Percentiles rank a stretch among this genome's conserved stretches.
These are phyloP conservation scores for Gastrolobium villosum DNA, from an alignment of 306 rosid species.

Conservation along the genomic window DNA sequence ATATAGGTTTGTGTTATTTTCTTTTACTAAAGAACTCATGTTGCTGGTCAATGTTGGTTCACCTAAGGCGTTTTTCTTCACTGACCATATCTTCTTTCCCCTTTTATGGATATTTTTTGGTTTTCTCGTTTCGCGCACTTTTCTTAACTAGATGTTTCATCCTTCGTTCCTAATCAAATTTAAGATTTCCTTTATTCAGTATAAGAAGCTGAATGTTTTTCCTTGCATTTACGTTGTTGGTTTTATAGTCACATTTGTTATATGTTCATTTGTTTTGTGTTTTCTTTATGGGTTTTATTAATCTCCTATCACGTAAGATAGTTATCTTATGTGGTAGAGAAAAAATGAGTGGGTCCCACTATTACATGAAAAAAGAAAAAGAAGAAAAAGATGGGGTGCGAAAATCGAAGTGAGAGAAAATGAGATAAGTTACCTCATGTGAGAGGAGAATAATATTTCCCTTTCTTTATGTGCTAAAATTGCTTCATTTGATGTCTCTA, in stretches of 20 bases:
- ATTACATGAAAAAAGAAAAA: no score
- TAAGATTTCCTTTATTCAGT: conserved; percentile 9
- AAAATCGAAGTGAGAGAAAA: no score
- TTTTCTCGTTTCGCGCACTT: conserved; percentile 25
- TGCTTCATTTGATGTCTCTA: conserved; percentile 57
- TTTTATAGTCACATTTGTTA: conserved; percentile 35
- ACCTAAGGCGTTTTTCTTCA: conserved; percentile 2
- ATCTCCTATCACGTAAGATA: no score
- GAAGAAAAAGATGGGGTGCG: no score
- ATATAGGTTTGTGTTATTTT: conserved; percentile 11
- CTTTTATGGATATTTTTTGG: conserved; percentile 1
- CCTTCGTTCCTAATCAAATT: conserved; percentile 36
- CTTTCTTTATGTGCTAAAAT: conserved; percentile 18
- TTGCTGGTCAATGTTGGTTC: conserved; percentile 38
- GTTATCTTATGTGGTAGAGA: no score
- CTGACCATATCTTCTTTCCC: conserved; percentile 18
- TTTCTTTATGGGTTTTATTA: no score
- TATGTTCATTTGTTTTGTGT: conserved; percentile 20
- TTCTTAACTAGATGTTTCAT: conserved; percentile 22
- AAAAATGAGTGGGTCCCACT: no score
- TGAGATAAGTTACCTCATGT: no score
- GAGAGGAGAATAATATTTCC: no score
- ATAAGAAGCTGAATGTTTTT: not conserved
- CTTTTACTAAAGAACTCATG: conserved; percentile 29
- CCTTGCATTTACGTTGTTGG: conserved; percentile 38